Conservation (phyloP, 2,329 filamentous ascomycete species). For the Colletotrichum orchidophilum region DNA sequence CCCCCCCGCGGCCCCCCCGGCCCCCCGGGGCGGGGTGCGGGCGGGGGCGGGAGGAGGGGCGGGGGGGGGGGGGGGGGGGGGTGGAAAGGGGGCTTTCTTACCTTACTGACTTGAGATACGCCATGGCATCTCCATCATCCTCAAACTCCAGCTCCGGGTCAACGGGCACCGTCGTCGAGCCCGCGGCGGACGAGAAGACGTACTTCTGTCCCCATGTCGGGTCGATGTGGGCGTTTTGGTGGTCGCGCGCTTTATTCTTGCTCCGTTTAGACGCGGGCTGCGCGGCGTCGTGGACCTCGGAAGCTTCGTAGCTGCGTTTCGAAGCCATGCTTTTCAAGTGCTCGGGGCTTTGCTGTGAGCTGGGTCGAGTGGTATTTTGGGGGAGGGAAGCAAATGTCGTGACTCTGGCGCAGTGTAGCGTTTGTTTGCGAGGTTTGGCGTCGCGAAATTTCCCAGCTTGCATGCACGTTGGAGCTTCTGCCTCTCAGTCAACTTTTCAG, state of each 20-base stretch:
- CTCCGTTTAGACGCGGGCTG: conserved; percentile 37
- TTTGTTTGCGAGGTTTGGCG: not conserved
- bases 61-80: conserved; percentile 6
- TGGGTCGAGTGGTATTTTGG: not conserved
- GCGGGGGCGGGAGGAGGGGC: too few relatives aligned
- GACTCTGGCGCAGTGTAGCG: not conserved
- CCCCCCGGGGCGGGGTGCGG: too few relatives aligned
- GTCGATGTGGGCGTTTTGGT: conserved; percentile 61
- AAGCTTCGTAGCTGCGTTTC: conserved; percentile 46
- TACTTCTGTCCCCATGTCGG: conserved; percentile 76
- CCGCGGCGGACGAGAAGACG: conserved; percentile 73
- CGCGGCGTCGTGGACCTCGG: conserved; percentile 41
- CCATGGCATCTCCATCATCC: conserved; percentile 72
- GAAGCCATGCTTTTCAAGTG: conserved; percentile 40
- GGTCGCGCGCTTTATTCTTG: conserved; percentile 48
- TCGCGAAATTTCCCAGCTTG: conserved; percentile 5
- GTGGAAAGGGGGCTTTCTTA: conserved; percentile 51
- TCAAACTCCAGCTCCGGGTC: conserved; percentile 74
- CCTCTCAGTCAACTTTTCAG: conserved; percentile 7
- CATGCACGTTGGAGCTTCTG: not conserved
- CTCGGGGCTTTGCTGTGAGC: not conserved
- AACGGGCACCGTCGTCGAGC: conserved; percentile 52
- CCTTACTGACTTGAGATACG: conserved; percentile 77
- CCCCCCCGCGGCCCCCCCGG: too few relatives aligned
- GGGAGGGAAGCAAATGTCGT: not conserved